These are phyloP conservation scores for Curvularia verruculosa DNA, from an alignment of 2,329 filamentous ascomycete genomes.

Conservation along the genomic window DNA sequence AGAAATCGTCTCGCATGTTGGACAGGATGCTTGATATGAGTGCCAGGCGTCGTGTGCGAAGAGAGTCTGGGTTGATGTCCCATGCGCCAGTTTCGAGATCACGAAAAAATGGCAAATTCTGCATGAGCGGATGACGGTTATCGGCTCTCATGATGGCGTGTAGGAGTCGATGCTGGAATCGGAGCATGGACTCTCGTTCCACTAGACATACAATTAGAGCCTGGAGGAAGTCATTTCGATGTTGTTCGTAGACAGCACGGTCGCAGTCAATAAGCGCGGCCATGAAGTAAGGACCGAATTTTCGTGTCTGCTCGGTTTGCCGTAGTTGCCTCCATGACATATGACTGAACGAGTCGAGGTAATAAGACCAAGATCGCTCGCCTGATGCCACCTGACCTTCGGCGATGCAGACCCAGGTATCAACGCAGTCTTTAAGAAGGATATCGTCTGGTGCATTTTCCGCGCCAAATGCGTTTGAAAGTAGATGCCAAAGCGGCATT, in stretches of 20 bases:
- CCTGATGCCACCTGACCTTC: slow-evolving; percentile 54
- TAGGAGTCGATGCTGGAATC: slow-evolving; percentile 65
- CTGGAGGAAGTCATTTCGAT: slow-evolving; percentile 57
- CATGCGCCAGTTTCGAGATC: slow-evolving; percentile 48
- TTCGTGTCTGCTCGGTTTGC: slow-evolving; percentile 54
- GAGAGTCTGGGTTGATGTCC: slow-evolving; percentile 58
- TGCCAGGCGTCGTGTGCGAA: slow-evolving; percentile 60
- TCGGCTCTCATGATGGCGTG: slow-evolving; percentile 59
- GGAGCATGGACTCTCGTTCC: slow-evolving; percentile 65
- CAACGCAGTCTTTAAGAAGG: slow-evolving; percentile 58
- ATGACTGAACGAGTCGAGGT: slow-evolving; percentile 60
- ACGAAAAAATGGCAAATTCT: slow-evolving; percentile 63
- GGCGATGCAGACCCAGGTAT: slow-evolving; percentile 62
- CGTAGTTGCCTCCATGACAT: slow-evolving; percentile 58
- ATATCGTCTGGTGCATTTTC: slow-evolving; percentile 60
- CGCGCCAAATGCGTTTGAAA: slow-evolving; percentile 67
- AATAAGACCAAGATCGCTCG: slow-evolving; percentile 60
- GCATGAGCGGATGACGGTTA: slow-evolving; percentile 55
- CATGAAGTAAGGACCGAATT: slow-evolving; percentile 55
- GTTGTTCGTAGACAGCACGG: slow-evolving; percentile 50
- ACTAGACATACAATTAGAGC: slow-evolving; percentile 63
- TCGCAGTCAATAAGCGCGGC: slow-evolving; percentile 51
- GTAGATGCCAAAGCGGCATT: slow-evolving; percentile 58
- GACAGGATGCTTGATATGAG: slow-evolving; percentile 63
- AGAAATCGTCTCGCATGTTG: slow-evolving; percentile 63